Conservation (phyloP, 2,329 filamentous ascomycete genomes). For the Pyrenophora teres region DNA sequence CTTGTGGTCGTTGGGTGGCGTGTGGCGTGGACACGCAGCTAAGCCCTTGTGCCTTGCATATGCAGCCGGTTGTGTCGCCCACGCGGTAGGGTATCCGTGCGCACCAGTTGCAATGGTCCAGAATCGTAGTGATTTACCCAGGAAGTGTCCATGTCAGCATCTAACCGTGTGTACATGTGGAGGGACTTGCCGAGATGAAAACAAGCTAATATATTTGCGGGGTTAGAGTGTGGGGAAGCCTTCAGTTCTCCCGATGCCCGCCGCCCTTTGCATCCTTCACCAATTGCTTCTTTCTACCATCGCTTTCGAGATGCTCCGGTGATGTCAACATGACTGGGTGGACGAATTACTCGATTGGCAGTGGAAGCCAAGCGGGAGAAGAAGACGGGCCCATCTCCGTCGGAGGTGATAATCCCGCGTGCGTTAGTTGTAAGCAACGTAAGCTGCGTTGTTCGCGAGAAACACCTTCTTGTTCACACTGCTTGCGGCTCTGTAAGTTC, state of each 20-base stretch:
- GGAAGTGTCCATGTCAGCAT: neutral
- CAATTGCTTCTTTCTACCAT: constrained; percentile 22
- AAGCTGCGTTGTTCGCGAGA: constrained; percentile 42
- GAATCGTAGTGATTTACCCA: too few relatives aligned
- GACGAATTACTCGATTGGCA: constrained; percentile 40
- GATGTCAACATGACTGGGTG: constrained; percentile 36
- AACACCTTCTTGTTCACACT: constrained; percentile 40
- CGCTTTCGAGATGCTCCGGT: constrained; percentile 26
- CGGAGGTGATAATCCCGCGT: constrained; percentile 39
- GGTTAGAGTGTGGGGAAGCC: constrained; percentile 27
- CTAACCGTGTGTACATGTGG: neutral
- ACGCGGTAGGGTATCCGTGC: too few relatives aligned
- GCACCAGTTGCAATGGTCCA: too few relatives aligned
- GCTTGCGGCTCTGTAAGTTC: constrained; percentile 37
- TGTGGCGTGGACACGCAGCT: too few relatives aligned
- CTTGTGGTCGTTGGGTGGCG: too few relatives aligned
- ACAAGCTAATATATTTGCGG: constrained; percentile 23
- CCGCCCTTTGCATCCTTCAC: constrained; percentile 29
- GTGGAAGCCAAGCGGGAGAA: constrained; percentile 29
- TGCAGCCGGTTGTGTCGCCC: too few relatives aligned
- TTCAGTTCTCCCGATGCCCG: constrained; percentile 36
- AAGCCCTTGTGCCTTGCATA: too few relatives aligned
- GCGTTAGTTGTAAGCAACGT: constrained; percentile 40
- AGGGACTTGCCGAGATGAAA: constrained; percentile 24
- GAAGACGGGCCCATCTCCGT: constrained; percentile 31